These are phyloP conservation scores for Dichotomocladium elegans DNA, from an alignment of 371 early-diverging fungal genomes.

Conservation along the genomic window DNA sequence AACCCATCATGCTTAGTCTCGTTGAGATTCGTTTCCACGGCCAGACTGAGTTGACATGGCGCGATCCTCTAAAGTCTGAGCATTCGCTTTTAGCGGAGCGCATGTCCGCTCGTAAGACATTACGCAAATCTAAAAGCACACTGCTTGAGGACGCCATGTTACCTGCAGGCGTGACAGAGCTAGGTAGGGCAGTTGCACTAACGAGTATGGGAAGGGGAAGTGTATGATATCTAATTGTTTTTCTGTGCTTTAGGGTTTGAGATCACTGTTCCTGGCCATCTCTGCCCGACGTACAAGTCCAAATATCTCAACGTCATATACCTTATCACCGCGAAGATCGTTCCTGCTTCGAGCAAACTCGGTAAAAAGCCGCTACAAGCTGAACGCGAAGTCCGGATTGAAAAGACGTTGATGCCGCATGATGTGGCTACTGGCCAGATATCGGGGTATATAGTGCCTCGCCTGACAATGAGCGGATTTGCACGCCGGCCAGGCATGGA, in stretches of 20 bases:
- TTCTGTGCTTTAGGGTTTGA: conserved; percentile 19
- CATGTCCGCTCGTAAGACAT: conserved; percentile 20
- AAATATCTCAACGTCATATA: conserved; percentile 19
- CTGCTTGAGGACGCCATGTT: conserved; percentile 24
- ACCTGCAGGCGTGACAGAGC: conserved; percentile 29
- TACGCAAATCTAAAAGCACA: conserved; percentile 24
- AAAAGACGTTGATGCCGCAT: conserved; percentile 29
- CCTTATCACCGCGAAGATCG: conserved; percentile 14
- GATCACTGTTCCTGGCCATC: conserved; percentile 26
- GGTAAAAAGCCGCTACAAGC: conserved; percentile 13
- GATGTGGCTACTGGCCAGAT: conserved; percentile 22
- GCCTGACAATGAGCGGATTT: conserved; percentile 17
- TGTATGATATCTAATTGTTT: not conserved
- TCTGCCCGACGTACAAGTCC: conserved; percentile 24
- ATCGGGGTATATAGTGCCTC: conserved; percentile 22
- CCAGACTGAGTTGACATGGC: conserved; percentile 23
- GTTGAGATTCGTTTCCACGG: conserved; percentile 30
- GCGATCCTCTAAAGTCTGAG: conserved; percentile 18
- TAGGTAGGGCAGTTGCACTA: conserved; percentile 18
- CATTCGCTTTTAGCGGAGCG: conserved; percentile 17
- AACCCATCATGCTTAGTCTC: conserved; percentile 18
- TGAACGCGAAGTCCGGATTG: conserved; percentile 9
- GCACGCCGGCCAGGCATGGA: conserved; percentile 9
- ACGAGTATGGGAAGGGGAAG: too few relatives aligned
- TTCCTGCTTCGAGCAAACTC: conserved; percentile 18